Percentiles rank a stretch among this genome's conserved stretches.
phyloP scores from a whole-genome alignment of 768 basidiomycete genomes.

The Russula olivacea region DNA sequence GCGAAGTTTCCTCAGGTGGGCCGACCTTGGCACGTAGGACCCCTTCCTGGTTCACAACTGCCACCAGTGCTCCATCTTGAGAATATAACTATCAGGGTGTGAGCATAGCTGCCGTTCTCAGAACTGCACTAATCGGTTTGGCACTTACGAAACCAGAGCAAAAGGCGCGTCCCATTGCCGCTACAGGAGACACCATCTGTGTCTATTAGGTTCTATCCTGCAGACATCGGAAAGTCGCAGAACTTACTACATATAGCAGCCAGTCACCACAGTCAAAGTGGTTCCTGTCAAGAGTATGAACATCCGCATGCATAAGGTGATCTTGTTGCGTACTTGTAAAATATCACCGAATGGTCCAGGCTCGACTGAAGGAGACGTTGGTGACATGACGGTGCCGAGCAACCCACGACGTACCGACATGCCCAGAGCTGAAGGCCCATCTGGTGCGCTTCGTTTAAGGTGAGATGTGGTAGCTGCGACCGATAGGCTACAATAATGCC shows the following conservation, averaged over 20 bases:
- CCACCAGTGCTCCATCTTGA: conserved; percentile 18
- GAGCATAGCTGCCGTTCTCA: neutral
- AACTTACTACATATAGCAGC: conserved; percentile 67
- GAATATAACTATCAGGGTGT: conserved; percentile 17
- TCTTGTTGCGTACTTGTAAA: conserved; percentile 54
- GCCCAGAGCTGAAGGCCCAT: conserved; percentile 40
- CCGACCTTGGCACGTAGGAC: conserved; percentile 17
- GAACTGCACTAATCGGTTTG: neutral
- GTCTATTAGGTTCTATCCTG: too few relatives aligned
- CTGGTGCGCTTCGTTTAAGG: conserved; percentile 37
- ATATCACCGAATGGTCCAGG: conserved; percentile 75
- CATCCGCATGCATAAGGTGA: neutral
- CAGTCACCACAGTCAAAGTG: conserved; percentile 75
- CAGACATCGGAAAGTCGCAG: neutral
- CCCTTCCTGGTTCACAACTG: conserved; percentile 22
- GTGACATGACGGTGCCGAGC: neutral
- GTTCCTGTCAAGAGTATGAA: conserved; percentile 41
- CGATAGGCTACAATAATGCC: conserved; percentile 42
- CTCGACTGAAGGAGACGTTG: conserved; percentile 44
- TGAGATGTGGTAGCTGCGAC: conserved; percentile 50
- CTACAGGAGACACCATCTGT: conserved; percentile 11
- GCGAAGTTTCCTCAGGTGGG: neutral
- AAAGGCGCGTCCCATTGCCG: conserved; percentile 12
- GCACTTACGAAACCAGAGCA: conserved; percentile 17
- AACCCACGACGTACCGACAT: conserved; percentile 51